Conservation (phyloP, 768 basidiomycete genomes). For the Lactifluus pinguis region DNA sequence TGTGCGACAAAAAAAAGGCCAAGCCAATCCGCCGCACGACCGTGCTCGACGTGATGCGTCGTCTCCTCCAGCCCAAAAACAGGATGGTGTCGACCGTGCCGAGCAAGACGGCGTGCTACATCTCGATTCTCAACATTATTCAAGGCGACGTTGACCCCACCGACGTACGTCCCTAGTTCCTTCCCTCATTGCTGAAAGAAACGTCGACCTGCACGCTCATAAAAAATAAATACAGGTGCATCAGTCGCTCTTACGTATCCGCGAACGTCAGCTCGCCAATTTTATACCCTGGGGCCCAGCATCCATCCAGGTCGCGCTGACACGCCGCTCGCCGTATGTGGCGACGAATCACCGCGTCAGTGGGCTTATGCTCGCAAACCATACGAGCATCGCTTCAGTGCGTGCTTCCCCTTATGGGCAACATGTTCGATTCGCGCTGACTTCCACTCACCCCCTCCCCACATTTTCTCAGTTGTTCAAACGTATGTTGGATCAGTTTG, state of each 20-base stretch:
- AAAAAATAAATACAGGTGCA: conserved; percentile 57
- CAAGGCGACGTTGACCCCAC: conserved; percentile 98
- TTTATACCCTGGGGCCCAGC: conserved; percentile 99
- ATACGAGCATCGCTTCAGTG: conserved; percentile 96
- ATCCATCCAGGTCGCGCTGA: conserved; percentile 94
- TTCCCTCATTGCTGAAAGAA: not conserved
- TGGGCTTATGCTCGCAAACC: conserved; percentile 97
- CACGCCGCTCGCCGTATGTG: conserved; percentile 83
- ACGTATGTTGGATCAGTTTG: conserved; percentile 93
- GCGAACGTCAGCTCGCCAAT: conserved; percentile 92
- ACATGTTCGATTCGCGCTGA: conserved; percentile 2
- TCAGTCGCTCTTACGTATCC: conserved; percentile 92
- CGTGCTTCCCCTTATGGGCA: conserved; percentile 25
- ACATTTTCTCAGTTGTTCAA: conserved; percentile 65
- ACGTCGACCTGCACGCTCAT: not conserved
- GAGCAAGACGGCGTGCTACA: conserved; percentile 89
- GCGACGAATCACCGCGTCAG: conserved; percentile 89
- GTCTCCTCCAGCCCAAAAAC: conserved; percentile 95
- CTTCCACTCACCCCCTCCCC: not conserved
- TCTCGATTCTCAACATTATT: conserved; percentile 96
- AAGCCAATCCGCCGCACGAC: conserved; percentile 95
- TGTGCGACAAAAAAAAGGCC: conserved; percentile 41
- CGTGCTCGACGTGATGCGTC: conserved; percentile 96
- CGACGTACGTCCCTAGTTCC: conserved; percentile 48
- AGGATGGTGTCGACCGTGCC: conserved; percentile 95